Percentiles rank a stretch among this genome's conserved stretches.
phyloP scores from a whole-genome alignment of 306 rosid genomes.

The Cucurbita ficifolia region DNA sequence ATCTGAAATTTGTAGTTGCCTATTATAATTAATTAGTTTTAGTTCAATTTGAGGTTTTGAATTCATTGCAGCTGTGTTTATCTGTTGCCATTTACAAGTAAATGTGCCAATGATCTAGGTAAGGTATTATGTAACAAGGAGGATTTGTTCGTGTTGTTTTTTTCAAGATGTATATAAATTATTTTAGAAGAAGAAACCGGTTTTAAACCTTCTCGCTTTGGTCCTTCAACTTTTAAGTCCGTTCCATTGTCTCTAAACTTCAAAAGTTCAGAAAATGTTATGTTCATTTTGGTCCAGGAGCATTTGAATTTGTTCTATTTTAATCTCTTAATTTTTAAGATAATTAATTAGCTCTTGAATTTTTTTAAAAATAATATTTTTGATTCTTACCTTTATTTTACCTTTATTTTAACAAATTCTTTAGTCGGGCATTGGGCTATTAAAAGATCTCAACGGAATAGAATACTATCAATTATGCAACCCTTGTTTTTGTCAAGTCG shows the following conservation, averaged over 20 bases:
- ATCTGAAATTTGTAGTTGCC: background rate
- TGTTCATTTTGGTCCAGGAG: too few relatives aligned
- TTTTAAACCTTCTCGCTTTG: background rate
- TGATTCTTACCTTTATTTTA: too few relatives aligned
- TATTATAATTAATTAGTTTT: slow-evolving; percentile 3
- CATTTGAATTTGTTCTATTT: background rate
- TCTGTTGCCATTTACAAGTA: background rate
- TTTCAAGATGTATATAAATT: background rate
- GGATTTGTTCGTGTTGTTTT: too few relatives aligned
- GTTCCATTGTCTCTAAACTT: background rate
- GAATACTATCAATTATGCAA: too few relatives aligned
- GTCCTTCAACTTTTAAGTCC: background rate
- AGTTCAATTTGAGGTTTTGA: background rate
- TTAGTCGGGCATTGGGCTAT: too few relatives aligned
- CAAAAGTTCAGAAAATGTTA: too few relatives aligned
- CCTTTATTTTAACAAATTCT: background rate
- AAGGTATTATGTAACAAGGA: background rate
- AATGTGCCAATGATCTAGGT: background rate
- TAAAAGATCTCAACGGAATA: too few relatives aligned
- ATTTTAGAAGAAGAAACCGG: background rate
- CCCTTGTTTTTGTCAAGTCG: too few relatives aligned
- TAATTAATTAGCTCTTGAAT: too few relatives aligned
- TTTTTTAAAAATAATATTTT: too few relatives aligned
- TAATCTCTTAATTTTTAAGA: background rate
- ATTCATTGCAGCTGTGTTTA: background rate